Evolutionary conservation across 768 basidiomycete species (phyloP), one percentile per base, ranked within the genome.

Genomic region (Paxillus ammoniavirescens): DNA sequence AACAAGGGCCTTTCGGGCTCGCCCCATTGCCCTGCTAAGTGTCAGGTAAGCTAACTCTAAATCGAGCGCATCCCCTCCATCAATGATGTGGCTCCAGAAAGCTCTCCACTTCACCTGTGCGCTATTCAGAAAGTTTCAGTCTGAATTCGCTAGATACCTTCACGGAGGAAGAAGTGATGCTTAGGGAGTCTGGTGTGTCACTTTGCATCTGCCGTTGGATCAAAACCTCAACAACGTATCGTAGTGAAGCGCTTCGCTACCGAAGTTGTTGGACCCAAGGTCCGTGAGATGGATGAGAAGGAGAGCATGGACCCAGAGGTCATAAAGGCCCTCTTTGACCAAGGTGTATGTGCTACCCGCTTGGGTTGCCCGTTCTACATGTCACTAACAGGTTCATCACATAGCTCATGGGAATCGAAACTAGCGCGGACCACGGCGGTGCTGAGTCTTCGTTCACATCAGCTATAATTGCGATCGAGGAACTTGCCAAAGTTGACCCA

Each of bases 391-490:
- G 36, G 33, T 28, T 36, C 17, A 48, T 31, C 15, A 17, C 53
- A 35, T 43, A 97, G 93, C 82, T 98, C 44, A 99, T 99, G 97
- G 96, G 92, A 36, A 96, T 99, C 53, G 97, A 98, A 73, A 98
- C 93, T 7, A 81, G 79, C 45, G 79, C 81, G 15, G 91, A 87
- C 21, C 81, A 90, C 54, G 91, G 89, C 4, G 97, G 97, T 35
- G 80, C 95, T 4, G 95, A 89, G 63, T 87, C 83, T 30, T 93
- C 92, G 2, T 99, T 99, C 72, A 97, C 89, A 0, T 86, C 92
- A 1, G 95, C 97, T 17, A 92, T 99, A 62, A 93, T 99, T 61
- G 91, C 87, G 18, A 94, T 99, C 42, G 97, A 99, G 63, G 97
- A 99, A 68, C 87, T 99, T 28, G 96, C 97, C 33, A 94, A 91